Percentiles rank a stretch among this genome's conserved stretches.
Evolutionary conservation across 2,329 filamentous ascomycete genomes (phyloP).

Genomic region (Fusarium graminum): DNA sequence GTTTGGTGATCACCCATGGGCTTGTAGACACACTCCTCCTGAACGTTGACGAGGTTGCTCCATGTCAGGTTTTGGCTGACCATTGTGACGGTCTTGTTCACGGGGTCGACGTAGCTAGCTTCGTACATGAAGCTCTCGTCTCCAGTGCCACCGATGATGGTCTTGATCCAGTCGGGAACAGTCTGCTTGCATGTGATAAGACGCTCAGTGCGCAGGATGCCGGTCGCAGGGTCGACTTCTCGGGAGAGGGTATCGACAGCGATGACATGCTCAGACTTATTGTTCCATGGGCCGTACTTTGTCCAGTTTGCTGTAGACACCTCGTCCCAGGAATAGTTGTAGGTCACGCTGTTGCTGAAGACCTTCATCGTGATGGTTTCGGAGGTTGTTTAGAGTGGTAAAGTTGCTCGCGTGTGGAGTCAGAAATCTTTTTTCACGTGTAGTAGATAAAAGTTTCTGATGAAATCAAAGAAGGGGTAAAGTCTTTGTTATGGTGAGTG

Average conservation of each 20-base stretch:
- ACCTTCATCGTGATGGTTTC: constrained; percentile 80
- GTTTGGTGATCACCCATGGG: constrained; percentile 73
- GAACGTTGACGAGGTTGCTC: constrained; percentile 89
- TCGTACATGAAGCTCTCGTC: constrained; percentile 93
- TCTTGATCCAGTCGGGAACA: constrained; percentile 83
- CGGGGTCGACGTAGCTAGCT: constrained; percentile 92
- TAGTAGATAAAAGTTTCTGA: constrained; percentile 1
- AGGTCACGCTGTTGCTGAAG: constrained; percentile 89
- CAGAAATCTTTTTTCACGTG: constrained; percentile 34
- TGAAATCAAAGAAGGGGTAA: constrained; percentile 17
- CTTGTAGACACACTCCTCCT: constrained; percentile 91
- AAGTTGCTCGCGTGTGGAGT: constrained; percentile 33
- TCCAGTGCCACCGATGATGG: constrained; percentile 78
- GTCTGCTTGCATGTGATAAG: constrained; percentile 73
- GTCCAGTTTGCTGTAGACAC: constrained; percentile 98
- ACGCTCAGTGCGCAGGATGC: constrained; percentile 72
- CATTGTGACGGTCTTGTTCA: constrained; percentile 90
- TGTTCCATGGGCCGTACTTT: constrained; percentile 99
- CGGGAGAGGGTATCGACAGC: constrained; percentile 94
- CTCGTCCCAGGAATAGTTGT: constrained; percentile 98
- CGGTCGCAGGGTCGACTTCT: constrained; percentile 66
- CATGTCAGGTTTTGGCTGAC: constrained; percentile 95
- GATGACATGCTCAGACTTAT: constrained; percentile 96
- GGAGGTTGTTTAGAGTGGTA: constrained; percentile 9
- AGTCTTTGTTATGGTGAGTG: constrained; percentile 15